Evolutionary conservation across 78 protist genomes (phyloP).

Genomic region (Dictyostelium firmibasis): DNA sequence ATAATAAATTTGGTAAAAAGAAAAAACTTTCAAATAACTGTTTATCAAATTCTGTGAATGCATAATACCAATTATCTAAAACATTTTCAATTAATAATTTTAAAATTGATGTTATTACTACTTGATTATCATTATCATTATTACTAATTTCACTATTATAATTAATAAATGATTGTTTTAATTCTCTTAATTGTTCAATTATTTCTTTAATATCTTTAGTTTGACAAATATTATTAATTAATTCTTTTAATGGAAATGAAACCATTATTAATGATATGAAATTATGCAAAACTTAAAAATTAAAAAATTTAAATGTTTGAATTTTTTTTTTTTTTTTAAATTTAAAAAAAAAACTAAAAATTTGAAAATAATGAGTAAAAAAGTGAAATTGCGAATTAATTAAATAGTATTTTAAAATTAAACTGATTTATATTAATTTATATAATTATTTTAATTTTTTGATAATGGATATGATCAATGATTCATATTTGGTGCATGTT

Average conservation of each 20-base stretch:
- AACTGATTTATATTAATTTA: too few species aligned
- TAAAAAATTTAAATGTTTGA: background rate
- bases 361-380: too few species aligned
- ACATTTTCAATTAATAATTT: slow-evolving; percentile 9
- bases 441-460: too few species aligned
- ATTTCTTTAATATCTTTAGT: slow-evolving; percentile 6
- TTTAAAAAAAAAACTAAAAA: background rate
- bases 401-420: too few species aligned
- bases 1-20: background rate
- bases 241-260: background rate
- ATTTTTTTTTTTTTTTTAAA: background rate
- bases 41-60: slow-evolving; percentile 31
- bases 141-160: background rate
- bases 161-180: background rate
- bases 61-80: slow-evolving; percentile 32
- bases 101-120: background rate
- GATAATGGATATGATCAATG: too few species aligned
- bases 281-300: background rate
- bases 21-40: slow-evolving; percentile 17
- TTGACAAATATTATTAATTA: background rate
- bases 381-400: too few species aligned
- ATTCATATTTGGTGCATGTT: too few species aligned
- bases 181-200: background rate
- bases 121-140: background rate
- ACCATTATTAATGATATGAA: background rate